phyloP scores from a whole-genome alignment of 495 filamentous ascomycete species.

The Aspergillus haitiensis region DNA sequence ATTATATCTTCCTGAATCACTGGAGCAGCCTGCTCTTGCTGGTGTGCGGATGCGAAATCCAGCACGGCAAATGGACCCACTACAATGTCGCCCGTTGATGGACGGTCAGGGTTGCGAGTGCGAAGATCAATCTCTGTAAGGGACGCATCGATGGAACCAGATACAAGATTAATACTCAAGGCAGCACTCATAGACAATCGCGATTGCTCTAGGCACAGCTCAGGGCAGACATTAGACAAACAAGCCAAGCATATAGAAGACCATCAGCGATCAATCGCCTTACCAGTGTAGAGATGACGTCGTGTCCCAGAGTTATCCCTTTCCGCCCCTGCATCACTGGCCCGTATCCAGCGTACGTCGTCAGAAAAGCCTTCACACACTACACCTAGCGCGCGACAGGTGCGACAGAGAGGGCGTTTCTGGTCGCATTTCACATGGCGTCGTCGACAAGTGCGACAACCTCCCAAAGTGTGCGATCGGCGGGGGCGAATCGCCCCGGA shows the following conservation, averaged over 20 bases:
- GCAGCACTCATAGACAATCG: conserved; percentile 37
- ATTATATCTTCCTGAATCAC: neutral
- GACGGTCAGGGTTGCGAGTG: conserved; percentile 27
- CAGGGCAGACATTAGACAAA: neutral
- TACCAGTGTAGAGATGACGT: conserved; percentile 39
- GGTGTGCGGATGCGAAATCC: conserved; percentile 21
- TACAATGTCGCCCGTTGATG: conserved; percentile 27
- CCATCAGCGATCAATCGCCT: neutral
- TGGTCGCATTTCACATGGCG: conserved; percentile 47
- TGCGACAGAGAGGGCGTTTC: conserved; percentile 36
- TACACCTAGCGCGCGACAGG: conserved; percentile 30
- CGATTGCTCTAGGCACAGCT: conserved; percentile 25
- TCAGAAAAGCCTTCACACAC: conserved; percentile 37
- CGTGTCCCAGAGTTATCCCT: conserved; percentile 26
- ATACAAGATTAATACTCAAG: conserved; percentile 27
- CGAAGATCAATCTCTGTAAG: conserved; percentile 34
- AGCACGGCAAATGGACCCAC: conserved; percentile 38
- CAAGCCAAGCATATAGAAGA: neutral
- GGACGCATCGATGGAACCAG: conserved; percentile 36
- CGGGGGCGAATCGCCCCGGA: conserved; percentile 27
- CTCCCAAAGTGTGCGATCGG: conserved; percentile 35
- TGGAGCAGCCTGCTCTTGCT: neutral
- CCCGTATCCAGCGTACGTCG: conserved; percentile 35
- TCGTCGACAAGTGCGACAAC: conserved; percentile 38
- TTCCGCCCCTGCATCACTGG: conserved; percentile 12